phyloP scores from a whole-genome alignment of 345 rosid species.

The Heritiera fomes region DNA sequence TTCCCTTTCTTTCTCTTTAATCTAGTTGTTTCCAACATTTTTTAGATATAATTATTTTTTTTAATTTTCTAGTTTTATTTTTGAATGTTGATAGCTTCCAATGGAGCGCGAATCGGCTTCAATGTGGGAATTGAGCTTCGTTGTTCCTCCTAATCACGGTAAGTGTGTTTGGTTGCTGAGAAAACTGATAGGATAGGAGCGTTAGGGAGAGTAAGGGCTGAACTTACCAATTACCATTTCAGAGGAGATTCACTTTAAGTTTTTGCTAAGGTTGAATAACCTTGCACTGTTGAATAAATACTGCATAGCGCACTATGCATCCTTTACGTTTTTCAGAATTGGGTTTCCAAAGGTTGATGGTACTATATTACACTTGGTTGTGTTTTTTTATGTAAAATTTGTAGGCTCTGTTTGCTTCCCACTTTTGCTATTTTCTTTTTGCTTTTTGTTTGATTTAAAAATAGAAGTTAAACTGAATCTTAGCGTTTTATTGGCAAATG shows the following conservation, averaged over 20 bases:
- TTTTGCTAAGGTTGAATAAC: background rate
- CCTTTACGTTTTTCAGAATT: background rate
- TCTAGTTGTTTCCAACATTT: too few relatives aligned
- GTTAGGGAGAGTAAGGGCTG: background rate
- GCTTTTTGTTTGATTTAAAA: constrained; percentile 2
- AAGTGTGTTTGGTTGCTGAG: constrained; percentile 10
- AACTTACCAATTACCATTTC: background rate
- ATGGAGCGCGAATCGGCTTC: constrained; percentile 93
- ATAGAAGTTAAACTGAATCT: constrained; percentile 4
- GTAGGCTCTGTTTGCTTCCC: background rate
- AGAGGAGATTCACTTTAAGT: background rate
- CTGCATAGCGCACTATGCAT: background rate
- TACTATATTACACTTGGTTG: too few relatives aligned
- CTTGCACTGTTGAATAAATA: background rate
- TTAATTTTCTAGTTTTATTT: background rate
- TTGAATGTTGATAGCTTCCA: constrained; percentile 49
- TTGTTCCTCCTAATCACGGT: constrained; percentile 98
- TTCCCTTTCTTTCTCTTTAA: background rate
- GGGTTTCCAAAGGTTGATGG: background rate
- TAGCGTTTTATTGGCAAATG: background rate
- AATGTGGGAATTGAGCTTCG: constrained; percentile 90
- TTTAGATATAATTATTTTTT: background rate
- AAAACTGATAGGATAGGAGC: constrained; percentile 18
- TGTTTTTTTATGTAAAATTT: background rate
- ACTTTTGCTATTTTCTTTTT: background rate